Base-by-base conservation (phyloP, 2,329 filamentous ascomycete genomes). In the Pseudocercospora fuligena region DNA sequence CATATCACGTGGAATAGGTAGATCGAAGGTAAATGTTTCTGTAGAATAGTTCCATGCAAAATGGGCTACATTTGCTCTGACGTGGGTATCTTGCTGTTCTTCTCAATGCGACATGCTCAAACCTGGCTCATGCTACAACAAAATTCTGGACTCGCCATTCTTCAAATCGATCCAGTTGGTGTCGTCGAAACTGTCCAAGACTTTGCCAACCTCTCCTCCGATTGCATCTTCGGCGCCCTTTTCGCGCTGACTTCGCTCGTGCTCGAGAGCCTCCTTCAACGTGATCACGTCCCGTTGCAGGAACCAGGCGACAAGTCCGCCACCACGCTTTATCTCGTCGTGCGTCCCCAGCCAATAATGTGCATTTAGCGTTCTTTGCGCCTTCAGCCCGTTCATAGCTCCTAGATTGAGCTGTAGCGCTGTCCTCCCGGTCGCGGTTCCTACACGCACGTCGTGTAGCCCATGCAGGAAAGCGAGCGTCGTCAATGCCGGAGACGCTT, bases 281-380 rank as follows among this genome's bases (percentile, higher is more conserved):
- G 77, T 82, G 69, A 82, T 76, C 0, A 78, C 73, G 58, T 79
- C 82, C 36, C 82, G 71, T 36, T 74, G 76, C 64, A 85, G 79
- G 77, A 78, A 85, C 79, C 79, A 84, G 1, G 77, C 83, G 9
- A 90, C 83, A 5, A 90, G 70, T 0, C 88, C 88, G 0, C 82
- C 82, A 0, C 87, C 88, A 61, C 77, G 83, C 76, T 90, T 90
- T 4, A 86, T 79, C 75, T 90, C 88, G 69, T 90, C 88, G 70
- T 91, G 88, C 27, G 89, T 90, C 0, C 83, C 84, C 19, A 90
- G 78, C 89, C 88, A 91, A 72, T 90, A 90, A 69, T 80, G 84
- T 0, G 87, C 85, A 1, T 81, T 79, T 31, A 86, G 76, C 4
- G 83, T 76, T 16, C 81, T 77, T 65, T 87, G 87, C 2, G 86